Conservation (phyloP, 495 filamentous ascomycete species). For the Hypoxylon lenormandii region DNA sequence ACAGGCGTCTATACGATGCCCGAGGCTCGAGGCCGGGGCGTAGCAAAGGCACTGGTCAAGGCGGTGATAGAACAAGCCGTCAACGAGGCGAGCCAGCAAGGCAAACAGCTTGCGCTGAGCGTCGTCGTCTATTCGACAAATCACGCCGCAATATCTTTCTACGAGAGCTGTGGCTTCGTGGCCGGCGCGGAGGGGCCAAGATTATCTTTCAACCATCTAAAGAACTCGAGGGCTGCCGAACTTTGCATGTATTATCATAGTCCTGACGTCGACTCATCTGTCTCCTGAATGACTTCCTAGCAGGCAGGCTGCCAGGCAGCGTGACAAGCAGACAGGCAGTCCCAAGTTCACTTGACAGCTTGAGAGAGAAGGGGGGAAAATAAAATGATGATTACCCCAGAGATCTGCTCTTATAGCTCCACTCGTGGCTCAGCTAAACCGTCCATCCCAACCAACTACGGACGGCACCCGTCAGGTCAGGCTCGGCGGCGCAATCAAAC, state of each 20-base stretch:
- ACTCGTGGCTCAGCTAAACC: slow-evolving; percentile 21
- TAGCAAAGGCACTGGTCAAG: slow-evolving; percentile 57
- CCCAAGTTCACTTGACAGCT: background rate
- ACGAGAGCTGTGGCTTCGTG: slow-evolving; percentile 62
- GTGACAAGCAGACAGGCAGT: no score
- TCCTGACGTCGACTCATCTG: background rate
- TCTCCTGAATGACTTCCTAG: slow-evolving; percentile 25
- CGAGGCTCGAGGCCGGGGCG: slow-evolving; percentile 56
- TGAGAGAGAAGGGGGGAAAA: slow-evolving; percentile 3
- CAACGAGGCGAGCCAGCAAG: slow-evolving; percentile 45
- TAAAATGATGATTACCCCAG: slow-evolving; percentile 46
- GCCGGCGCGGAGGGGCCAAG: slow-evolving; percentile 46
- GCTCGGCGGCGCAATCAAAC: slow-evolving; percentile 42
- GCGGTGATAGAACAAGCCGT: slow-evolving; percentile 49
- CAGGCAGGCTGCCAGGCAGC: background rate
- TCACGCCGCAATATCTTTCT: slow-evolving; percentile 55
- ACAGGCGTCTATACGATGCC: slow-evolving; percentile 62
- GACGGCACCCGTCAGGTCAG: slow-evolving; percentile 18
- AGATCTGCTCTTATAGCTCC: slow-evolving; percentile 32
- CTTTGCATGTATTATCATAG: slow-evolving; percentile 41
- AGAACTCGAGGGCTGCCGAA: slow-evolving; percentile 28
- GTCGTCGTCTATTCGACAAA: slow-evolving; percentile 58
- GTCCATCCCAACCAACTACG: slow-evolving; percentile 35
- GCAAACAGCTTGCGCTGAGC: slow-evolving; percentile 43
- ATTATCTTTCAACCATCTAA: slow-evolving; percentile 34